phyloP scores from a whole-genome alignment of 306 rosid species.

The Vicia villosa region DNA sequence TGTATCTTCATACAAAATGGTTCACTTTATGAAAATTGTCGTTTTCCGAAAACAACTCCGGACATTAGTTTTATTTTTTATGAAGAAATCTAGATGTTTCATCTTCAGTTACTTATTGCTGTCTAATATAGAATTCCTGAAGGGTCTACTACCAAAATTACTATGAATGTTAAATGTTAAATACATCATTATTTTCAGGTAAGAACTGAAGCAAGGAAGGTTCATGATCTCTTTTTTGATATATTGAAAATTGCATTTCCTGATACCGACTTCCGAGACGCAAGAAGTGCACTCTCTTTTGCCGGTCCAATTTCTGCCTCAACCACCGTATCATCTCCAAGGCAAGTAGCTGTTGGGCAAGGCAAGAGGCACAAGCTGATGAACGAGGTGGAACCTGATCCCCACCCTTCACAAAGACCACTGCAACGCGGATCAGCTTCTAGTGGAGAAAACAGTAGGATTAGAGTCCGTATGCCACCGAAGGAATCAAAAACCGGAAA shows the following conservation, averaged over 20 bases:
- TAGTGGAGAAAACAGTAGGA: conserved; percentile 61
- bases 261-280: conserved; percentile 82
- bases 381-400: conserved; percentile 69
- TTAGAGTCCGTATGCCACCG: conserved; percentile 56
- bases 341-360: conserved; percentile 55
- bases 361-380: conserved; percentile 65
- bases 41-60: too few species aligned
- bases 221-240: conserved; percentile 94
- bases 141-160: too few species aligned
- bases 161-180: too few species aligned
- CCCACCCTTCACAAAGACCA: conserved; percentile 57
- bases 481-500: conserved; percentile 72
- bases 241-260: conserved; percentile 93
- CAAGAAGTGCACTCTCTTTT: conserved; percentile 76
- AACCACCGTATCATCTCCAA: conserved; percentile 57
- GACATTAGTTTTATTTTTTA: too few species aligned
- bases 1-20: conserved; percentile 4
- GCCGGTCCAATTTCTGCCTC: conserved; percentile 48
- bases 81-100: too few species aligned
- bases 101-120: too few species aligned
- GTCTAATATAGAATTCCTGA: too few species aligned
- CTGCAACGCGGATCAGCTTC: conserved; percentile 59
- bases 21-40: too few species aligned
- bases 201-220: conserved; percentile 90
- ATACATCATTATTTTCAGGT: conserved; percentile 59